phyloP scores from a whole-genome alignment of 257 asterid genomes.

The Plectranthus barbatus region DNA sequence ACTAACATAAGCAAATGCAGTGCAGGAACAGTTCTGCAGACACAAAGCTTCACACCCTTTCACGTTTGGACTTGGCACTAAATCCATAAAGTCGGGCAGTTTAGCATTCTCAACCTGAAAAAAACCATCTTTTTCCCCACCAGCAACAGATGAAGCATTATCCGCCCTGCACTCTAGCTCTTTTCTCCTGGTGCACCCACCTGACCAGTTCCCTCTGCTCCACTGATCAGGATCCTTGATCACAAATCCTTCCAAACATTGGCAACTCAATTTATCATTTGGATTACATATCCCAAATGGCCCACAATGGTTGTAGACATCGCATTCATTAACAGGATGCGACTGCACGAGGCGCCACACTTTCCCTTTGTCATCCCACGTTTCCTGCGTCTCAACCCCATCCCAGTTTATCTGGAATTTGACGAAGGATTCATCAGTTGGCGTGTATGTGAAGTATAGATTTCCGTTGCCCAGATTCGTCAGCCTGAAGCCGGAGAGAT shows the following conservation, averaged over 20 bases:
- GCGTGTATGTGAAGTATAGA: slow-evolving; percentile 29
- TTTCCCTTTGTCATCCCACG: slow-evolving; percentile 24
- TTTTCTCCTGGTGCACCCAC: slow-evolving; percentile 52
- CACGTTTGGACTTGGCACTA: slow-evolving; percentile 14
- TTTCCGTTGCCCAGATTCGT: slow-evolving; percentile 12
- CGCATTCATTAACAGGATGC: slow-evolving; percentile 47
- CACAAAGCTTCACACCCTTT: slow-evolving; percentile 38
- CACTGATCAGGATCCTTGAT: slow-evolving; percentile 37
- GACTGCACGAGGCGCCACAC: slow-evolving; percentile 38
- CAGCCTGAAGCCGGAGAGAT: slow-evolving; percentile 42
- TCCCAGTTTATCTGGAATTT: slow-evolving; percentile 32
- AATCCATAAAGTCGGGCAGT: slow-evolving; percentile 60
- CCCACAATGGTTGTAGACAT: slow-evolving; percentile 53
- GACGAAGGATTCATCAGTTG: slow-evolving; percentile 19
- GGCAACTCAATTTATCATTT: slow-evolving; percentile 22
- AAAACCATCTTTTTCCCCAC: slow-evolving; percentile 33
- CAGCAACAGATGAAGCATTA: background rate
- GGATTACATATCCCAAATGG: slow-evolving; percentile 39
- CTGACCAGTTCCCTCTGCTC: slow-evolving; percentile 43
- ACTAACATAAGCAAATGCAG: slow-evolving; percentile 45
- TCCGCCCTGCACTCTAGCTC: slow-evolving; percentile 30
- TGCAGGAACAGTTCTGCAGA: slow-evolving; percentile 55
- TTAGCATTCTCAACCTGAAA: slow-evolving; percentile 28
- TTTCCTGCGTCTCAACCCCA: slow-evolving; percentile 42
- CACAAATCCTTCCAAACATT: slow-evolving; percentile 50